A percentile compares a stretch with the other conserved stretches of the same genome.
Conservation (phyloP, 116 monocot species). For the Zostera marina region DNA sequence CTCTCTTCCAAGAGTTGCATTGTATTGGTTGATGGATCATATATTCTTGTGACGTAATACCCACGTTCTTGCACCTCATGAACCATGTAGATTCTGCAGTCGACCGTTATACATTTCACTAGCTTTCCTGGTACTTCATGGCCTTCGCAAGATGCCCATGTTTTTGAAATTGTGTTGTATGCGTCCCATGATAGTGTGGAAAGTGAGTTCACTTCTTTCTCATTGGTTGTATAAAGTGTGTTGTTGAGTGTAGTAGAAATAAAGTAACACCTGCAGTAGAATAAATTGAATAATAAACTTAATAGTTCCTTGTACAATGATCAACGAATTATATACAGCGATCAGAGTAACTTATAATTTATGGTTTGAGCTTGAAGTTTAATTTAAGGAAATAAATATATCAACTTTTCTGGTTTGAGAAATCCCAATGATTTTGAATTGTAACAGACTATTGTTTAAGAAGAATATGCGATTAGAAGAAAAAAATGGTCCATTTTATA, state of each 20-base stretch:
- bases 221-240: constrained; percentile 18
- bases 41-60: constrained; percentile 13
- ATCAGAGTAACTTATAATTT: too few species aligned
- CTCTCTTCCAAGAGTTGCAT: constrained; percentile 1
- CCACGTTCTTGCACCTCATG: constrained; percentile 8
- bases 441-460: too few species aligned
- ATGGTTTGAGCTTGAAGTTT: too few species aligned
- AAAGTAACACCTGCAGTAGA: constrained; percentile 25
- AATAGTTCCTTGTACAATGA: too few species aligned
- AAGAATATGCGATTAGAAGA: too few species aligned
- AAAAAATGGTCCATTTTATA: too few species aligned
- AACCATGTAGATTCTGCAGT: constrained; percentile 21
- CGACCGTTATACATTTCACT: constrained; percentile 13
- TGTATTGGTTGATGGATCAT: constrained; percentile 8
- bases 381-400: too few species aligned
- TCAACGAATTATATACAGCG: too few species aligned
- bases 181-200: constrained; percentile 18
- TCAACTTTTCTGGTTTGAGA: too few species aligned
- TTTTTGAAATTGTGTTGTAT: constrained; percentile 21
- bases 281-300: neutral
- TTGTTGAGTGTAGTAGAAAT: constrained; percentile 19
- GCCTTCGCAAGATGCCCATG: constrained; percentile 18
- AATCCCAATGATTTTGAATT: too few species aligned
- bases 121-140: constrained; percentile 14
- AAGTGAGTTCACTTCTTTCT: constrained; percentile 5